Evolutionary conservation across 306 rosid genomes (phyloP).

Genomic region (Crotalaria pallida): DNA sequence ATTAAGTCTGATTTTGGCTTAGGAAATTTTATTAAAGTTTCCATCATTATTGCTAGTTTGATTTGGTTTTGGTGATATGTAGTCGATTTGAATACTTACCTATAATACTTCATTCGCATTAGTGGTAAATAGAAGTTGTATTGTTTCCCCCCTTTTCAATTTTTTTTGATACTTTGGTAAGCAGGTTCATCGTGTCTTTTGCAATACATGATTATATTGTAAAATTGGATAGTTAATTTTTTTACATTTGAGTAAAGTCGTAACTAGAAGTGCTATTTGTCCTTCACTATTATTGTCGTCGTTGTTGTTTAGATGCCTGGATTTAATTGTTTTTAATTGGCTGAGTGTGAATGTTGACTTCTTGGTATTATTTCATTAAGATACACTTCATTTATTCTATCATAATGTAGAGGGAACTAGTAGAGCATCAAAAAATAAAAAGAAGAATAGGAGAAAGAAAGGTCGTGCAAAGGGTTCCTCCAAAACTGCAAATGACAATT

Average conservation of each 20-base stretch:
- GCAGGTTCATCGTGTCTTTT: background rate
- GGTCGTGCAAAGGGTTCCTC: slow-evolving; percentile 55
- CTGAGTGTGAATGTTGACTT: background rate
- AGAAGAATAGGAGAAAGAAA: slow-evolving; percentile 74
- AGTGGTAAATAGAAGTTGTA: background rate
- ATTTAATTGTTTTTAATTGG: background rate
- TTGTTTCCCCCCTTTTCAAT: background rate
- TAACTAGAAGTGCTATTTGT: background rate
- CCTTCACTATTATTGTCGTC: background rate
- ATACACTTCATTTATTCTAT: background rate
- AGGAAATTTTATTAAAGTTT: background rate
- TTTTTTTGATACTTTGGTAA: background rate
- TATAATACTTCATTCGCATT: background rate
- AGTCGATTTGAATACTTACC: background rate
- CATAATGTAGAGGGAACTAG: slow-evolving; percentile 36
- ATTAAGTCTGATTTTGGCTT: background rate
- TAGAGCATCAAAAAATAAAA: slow-evolving; percentile 61
- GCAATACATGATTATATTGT: background rate
- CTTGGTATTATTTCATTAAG: too few relatives aligned
- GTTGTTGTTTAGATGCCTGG: background rate
- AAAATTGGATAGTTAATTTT: too few relatives aligned
- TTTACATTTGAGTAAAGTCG: too few relatives aligned
- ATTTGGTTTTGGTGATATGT: background rate
- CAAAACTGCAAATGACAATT: slow-evolving; percentile 37
- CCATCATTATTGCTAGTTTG: background rate